A percentile compares a stretch with the other conserved stretches of the same genome.
Conservation (phyloP, 2,329 filamentous ascomycete genomes). For the Aspergillus bombycis region DNA sequence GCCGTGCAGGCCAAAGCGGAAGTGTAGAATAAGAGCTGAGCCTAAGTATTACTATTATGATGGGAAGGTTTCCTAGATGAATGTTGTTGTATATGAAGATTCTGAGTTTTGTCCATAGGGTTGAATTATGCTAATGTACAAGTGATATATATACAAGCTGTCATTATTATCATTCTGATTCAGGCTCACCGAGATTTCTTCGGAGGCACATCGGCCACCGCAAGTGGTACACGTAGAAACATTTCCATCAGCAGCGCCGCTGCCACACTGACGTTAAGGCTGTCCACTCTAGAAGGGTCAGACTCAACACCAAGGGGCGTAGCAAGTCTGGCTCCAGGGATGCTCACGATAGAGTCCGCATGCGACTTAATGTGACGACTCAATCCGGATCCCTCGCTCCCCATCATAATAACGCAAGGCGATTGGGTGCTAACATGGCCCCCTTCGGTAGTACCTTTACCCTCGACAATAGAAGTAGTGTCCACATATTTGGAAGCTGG, state of each 20-base stretch:
- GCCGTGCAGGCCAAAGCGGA: constrained; percentile 49
- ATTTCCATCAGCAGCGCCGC: constrained; percentile 67
- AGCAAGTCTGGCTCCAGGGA: constrained; percentile 57
- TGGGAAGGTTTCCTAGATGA: neutral
- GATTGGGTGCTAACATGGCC: constrained; percentile 53
- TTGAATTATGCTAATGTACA: constrained; percentile 10
- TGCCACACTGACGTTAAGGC: constrained; percentile 91
- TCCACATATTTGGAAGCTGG: constrained; percentile 30
- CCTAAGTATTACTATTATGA: neutral
- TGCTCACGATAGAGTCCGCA: constrained; percentile 67
- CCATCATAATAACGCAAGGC: constrained; percentile 79
- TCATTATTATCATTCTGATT: neutral
- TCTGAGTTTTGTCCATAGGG: neutral
- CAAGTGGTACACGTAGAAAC: constrained; percentile 41
- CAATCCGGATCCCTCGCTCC: constrained; percentile 78
- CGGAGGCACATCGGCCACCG: constrained; percentile 24
- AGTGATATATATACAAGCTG: constrained; percentile 5
- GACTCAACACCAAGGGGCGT: constrained; percentile 38
- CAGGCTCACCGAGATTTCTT: constrained; percentile 16
- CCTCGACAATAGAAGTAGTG: constrained; percentile 12
- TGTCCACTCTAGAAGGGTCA: constrained; percentile 68
- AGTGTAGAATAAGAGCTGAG: neutral
- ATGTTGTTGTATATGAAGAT: neutral
- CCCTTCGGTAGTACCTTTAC: constrained; percentile 39
- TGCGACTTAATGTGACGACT: constrained; percentile 64